Evolutionary conservation across 768 basidiomycete species (phyloP), one percentile per base, ranked within the genome.

Genomic region (Lentinus brumalis): DNA sequence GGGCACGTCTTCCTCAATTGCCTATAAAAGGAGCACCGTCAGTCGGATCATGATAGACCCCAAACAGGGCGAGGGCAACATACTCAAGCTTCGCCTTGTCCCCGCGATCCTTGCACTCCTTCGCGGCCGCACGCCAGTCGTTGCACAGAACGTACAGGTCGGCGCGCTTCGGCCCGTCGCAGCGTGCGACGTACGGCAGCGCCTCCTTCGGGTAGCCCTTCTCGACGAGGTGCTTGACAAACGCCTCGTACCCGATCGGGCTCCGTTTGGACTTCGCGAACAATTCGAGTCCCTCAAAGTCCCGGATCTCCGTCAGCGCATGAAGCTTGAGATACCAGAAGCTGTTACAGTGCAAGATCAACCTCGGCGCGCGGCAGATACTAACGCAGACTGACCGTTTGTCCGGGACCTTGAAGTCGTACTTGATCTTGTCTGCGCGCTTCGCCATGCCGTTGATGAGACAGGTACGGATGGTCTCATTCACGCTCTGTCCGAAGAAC

Each of bases 291-390:
- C 83, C 86, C 38, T 95, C 91, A 73, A 95, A 98, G 73, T 97
- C 94, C 60, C 86, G 81, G 21, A 83, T 77, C n/a, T 82, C 80
- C 10, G 89, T 88, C 57, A 98, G 75, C 0, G 94, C 91, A 55
- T 92, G 84, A 5, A 99, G 74, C 72, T 97, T 98, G 65, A 94
- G 70, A 76, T 94, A 91, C 95, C 95, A 98, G 75, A 94, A 98
- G 50, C 96, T 97, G 64, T 26, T 26, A 26, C 16, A 56, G 29
- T 5, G 55, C 9, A 21, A 38, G 16, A 44, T 32, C 16, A 40
- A 42, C 18, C 52, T 52, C 16, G 14, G 6, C 9, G 52, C 5
- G 29, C 30, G 53, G n/a, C 4, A 26, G 26, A 56, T 32, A 46
- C 59, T 32, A 47, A 7, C 41, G 35, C 41, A 46, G 7, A 69